Percentiles rank a stretch among this genome's conserved stretches.
Conservation (phyloP, 2,329 filamentous ascomycete genomes). For the Orbilia blumenaviensis region DNA sequence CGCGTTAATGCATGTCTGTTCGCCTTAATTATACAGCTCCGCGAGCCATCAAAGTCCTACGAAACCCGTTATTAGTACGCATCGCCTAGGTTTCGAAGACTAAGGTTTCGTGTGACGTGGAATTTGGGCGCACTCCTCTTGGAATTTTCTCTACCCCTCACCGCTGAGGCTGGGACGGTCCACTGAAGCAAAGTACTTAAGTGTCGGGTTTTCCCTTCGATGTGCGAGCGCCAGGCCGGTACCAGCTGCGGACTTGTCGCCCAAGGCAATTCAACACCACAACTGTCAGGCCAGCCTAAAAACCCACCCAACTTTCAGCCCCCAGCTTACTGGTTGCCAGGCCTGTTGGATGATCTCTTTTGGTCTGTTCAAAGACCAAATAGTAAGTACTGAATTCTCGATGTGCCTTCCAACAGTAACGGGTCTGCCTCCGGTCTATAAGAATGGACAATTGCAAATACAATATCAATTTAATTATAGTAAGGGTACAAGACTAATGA, state of each 20-base stretch:
- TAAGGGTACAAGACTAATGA: background rate
- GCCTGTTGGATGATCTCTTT: too few species aligned
- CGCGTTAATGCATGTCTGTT: background rate
- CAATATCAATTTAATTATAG: too few species aligned
- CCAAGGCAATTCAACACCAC: background rate
- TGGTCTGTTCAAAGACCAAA: too few species aligned
- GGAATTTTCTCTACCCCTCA: background rate
- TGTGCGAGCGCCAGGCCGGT: constrained; percentile 4
- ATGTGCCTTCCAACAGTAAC: too few species aligned
- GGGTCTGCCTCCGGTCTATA: background rate
- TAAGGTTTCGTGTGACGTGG: background rate
- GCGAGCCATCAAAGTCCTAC: background rate
- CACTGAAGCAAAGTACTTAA: constrained; percentile 14
- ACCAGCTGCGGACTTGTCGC: background rate
- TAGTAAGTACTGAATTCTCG: too few species aligned
- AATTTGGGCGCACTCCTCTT: background rate
- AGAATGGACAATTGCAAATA: background rate
- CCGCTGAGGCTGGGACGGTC: background rate
- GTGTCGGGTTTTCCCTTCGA: background rate
- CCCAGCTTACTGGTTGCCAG: background rate
- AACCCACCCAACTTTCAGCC: background rate
- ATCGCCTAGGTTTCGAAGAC: background rate
- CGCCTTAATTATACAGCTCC: background rate
- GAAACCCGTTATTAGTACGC: background rate
- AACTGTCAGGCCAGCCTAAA: constrained; percentile 10